These are phyloP conservation scores for Nicotiana paniculata DNA, from an alignment of 257 asterid genomes.

Conservation along the genomic window DNA sequence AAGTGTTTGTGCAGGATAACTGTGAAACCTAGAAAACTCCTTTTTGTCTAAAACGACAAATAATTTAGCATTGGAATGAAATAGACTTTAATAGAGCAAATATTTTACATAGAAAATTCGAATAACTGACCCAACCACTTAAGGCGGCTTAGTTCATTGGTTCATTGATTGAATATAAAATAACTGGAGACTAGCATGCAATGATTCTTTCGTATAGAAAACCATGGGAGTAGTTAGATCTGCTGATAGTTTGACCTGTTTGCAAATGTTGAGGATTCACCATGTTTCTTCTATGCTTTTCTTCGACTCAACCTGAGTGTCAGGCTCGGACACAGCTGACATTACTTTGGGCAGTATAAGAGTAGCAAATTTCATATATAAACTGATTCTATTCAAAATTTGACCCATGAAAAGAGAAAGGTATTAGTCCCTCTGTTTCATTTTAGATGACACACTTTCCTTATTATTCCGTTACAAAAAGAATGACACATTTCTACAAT, in stretches of 20 bases:
- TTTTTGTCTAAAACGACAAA: background rate
- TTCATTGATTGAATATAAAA: background rate
- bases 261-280: background rate
- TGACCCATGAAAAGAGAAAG: background rate
- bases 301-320: background rate
- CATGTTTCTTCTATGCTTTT: background rate
- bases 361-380: background rate
- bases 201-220: background rate
- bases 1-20: background rate
- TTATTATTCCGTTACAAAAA: no score
- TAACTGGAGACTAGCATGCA: background rate
- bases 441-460: no score
- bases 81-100: background rate
- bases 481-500: no score
- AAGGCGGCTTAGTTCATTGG: background rate
- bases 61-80: background rate
- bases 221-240: background rate
- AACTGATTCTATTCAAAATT: background rate
- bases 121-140: background rate
- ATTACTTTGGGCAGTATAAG: background rate
- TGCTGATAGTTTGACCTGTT: background rate
- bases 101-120: background rate
- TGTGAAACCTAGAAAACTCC: background rate
- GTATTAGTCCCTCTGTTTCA: background rate
- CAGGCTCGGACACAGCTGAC: background rate